Conservation (phyloP, 768 basidiomycete species). For the Dendrothele bispora region DNA sequence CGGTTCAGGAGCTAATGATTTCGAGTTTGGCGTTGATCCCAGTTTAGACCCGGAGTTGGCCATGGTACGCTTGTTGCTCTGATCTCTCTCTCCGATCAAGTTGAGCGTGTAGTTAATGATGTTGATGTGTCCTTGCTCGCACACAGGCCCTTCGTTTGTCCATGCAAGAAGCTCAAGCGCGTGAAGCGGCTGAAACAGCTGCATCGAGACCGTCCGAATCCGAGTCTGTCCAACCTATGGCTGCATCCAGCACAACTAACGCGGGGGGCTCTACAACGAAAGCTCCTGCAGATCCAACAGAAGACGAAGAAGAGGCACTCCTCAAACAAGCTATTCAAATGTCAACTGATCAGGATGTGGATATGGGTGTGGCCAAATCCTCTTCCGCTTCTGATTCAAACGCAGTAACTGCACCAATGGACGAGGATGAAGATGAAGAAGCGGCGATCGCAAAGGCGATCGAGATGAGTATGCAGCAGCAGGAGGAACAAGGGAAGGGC, state of each 20-base stretch:
- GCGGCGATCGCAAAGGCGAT: slow-evolving; percentile 90
- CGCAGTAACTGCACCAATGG: slow-evolving; percentile 25
- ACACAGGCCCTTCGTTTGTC: slow-evolving; percentile 92
- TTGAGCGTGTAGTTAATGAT: neutral
- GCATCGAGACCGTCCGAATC: slow-evolving; percentile 30
- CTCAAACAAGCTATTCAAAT: slow-evolving; percentile 77
- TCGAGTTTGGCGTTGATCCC: slow-evolving; percentile 93
- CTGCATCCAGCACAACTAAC: slow-evolving; percentile 20
- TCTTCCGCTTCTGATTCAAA: slow-evolving; percentile 8
- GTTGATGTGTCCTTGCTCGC: neutral
- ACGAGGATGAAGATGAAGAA: slow-evolving; percentile 75
- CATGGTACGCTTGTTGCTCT: slow-evolving; percentile 58
- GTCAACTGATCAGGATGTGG: slow-evolving; percentile 62
- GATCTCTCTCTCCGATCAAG: neutral
- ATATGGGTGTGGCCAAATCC: slow-evolving; percentile 35
- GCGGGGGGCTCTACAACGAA: slow-evolving; percentile 5
- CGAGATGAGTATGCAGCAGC: slow-evolving; percentile 85
- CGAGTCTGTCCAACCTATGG: slow-evolving; percentile 24
- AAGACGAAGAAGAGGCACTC: slow-evolving; percentile 78
- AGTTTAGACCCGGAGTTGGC: slow-evolving; percentile 95
- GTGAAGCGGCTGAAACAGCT: slow-evolving; percentile 52
- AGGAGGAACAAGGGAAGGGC: slow-evolving; percentile 49
- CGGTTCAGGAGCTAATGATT: slow-evolving; percentile 43
- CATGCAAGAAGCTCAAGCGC: slow-evolving; percentile 90
- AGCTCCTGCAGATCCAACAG: slow-evolving; percentile 45